Conservation (phyloP, 345 rosid species). For the Cardamine occulta region DNA sequence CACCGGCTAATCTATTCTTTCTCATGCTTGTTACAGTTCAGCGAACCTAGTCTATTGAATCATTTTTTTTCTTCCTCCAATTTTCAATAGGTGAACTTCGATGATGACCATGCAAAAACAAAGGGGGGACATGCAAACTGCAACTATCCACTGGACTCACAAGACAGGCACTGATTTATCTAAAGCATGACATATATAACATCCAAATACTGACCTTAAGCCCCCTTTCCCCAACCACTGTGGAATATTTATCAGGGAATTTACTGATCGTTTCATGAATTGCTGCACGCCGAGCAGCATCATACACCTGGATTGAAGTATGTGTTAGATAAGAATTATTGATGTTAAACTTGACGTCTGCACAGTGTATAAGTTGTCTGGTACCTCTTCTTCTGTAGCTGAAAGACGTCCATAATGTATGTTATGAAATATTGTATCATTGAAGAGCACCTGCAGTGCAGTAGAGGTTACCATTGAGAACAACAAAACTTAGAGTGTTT, state of each 20-base stretch:
- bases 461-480: conserved; percentile 35
- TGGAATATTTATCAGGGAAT: conserved; percentile 90
- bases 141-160: conserved; percentile 14
- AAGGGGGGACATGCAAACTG: conserved; percentile 8
- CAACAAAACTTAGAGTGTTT: conserved; percentile 13
- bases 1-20: neutral
- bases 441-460: conserved; percentile 83
- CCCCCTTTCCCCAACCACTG: conserved; percentile 96
- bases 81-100: conserved; percentile 12
- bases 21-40: conserved; percentile 6
- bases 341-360: neutral
- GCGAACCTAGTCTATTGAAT: neutral
- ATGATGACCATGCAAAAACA: neutral
- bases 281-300: conserved; percentile 93
- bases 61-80: neutral
- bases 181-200: conserved; percentile 15
- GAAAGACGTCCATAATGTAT: conserved; percentile 93
- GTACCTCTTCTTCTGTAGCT: conserved; percentile 89
- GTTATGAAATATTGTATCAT: conserved; percentile 93
- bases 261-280: conserved; percentile 92
- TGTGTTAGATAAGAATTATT: conserved; percentile 18
- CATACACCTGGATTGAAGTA: conserved; percentile 69
- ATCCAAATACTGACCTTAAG: conserved; percentile 78
- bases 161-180: conserved; percentile 19
- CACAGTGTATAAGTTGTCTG: conserved; percentile 19